Conservation (phyloP, 805 yeast species). For the Wickerhamiella dianesei region DNA sequence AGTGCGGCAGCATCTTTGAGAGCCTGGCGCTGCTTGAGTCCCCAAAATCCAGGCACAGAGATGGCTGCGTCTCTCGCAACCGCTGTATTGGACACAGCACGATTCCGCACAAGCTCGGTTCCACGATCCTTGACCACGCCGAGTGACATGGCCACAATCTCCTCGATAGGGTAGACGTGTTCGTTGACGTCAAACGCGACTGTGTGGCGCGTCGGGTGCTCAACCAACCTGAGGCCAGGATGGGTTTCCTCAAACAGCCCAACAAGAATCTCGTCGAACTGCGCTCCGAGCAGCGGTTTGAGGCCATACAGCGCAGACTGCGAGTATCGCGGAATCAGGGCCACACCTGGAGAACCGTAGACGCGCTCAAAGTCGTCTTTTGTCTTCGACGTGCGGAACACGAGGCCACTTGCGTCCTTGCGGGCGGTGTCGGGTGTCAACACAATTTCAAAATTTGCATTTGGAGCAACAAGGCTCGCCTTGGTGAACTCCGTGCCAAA, state of each 20-base stretch:
- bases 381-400: constrained; percentile 29
- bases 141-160: constrained; percentile 70
- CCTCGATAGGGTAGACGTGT: constrained; percentile 51
- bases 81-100: constrained; percentile 30
- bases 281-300: constrained; percentile 56
- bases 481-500: constrained; percentile 79
- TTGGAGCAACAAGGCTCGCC: constrained; percentile 82
- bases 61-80: constrained; percentile 52
- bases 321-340: constrained; percentile 64
- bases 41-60: constrained; percentile 62
- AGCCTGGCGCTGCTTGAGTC: constrained; percentile 53
- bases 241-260: constrained; percentile 38
- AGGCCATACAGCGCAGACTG: constrained; percentile 48
- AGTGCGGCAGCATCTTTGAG: constrained; percentile 56
- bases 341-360: constrained; percentile 63
- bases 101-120: constrained; percentile 40
- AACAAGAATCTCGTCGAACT: constrained; percentile 34
- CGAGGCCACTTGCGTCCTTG: constrained; percentile 72
- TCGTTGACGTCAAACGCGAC: constrained; percentile 43
- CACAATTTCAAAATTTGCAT: constrained; percentile 74
- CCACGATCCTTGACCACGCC: constrained; percentile 56
- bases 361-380: constrained; percentile 35
- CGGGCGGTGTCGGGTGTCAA: constrained; percentile 84
- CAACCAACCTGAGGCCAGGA: constrained; percentile 42
- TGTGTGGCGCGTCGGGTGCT: constrained; percentile 35